Conservation (phyloP, 257 asterid genomes). For the Ehretia macrophylla region DNA sequence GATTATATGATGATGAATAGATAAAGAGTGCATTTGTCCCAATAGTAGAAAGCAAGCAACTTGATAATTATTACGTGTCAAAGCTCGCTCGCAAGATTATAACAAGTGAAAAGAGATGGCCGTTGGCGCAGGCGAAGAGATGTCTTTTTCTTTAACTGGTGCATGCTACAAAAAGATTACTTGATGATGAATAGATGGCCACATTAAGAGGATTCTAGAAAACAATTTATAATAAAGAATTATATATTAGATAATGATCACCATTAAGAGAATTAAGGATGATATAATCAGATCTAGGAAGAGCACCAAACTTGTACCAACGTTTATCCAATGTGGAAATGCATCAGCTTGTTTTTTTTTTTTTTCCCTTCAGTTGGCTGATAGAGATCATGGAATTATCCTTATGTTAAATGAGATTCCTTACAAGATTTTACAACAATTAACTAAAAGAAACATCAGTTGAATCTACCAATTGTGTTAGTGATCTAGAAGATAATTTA, state of each 20-base stretch:
- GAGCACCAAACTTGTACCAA: background rate
- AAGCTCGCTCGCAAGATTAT: too few relatives aligned
- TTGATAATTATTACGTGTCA: too few relatives aligned
- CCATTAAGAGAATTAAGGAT: too few relatives aligned
- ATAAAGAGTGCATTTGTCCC: too few relatives aligned
- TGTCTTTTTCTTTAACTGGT: background rate
- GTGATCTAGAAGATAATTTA: slow-evolving; percentile 42
- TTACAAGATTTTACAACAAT: slow-evolving; percentile 7
- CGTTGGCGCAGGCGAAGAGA: background rate
- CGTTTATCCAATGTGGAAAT: background rate
- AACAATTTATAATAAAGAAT: too few relatives aligned
- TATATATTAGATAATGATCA: too few relatives aligned
- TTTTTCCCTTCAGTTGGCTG: background rate
- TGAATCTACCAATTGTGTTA: slow-evolving; percentile 20
- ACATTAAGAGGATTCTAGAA: background rate
- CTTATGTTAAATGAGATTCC: slow-evolving; percentile 21
- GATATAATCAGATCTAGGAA: too few relatives aligned
- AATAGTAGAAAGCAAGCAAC: too few relatives aligned
- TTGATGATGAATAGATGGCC: slow-evolving; percentile 6
- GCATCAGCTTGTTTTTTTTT: background rate
- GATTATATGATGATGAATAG: too few relatives aligned
- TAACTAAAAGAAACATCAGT: slow-evolving; percentile 26
- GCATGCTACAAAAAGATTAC: background rate
- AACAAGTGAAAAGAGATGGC: background rate
- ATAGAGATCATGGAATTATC: slow-evolving; percentile 6